Evolutionary conservation across 495 filamentous ascomycete species (phyloP).

Genomic region (Aspergillus homomorphus): DNA sequence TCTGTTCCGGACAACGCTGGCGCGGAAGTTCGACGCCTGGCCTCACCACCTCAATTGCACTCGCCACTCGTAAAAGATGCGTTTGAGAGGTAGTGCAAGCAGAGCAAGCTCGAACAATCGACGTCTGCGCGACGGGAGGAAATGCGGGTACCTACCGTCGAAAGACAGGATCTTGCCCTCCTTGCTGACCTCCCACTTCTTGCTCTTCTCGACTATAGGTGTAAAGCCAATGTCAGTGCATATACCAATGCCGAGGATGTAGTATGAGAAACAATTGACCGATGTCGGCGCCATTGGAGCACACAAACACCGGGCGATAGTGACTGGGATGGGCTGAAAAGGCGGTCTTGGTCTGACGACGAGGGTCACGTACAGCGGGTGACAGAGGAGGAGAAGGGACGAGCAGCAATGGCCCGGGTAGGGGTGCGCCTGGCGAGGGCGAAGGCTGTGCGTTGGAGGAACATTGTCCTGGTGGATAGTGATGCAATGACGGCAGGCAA

Average conservation of each 20-base stretch:
- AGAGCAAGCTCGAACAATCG: conserved; percentile 17
- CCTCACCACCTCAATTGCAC: conserved; percentile 8
- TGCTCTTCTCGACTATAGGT: conserved; percentile 34
- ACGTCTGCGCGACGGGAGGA: conserved; percentile 5
- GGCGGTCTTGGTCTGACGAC: conserved; percentile 23
- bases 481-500: conserved; percentile 22
- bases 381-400: conserved; percentile 49
- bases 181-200: conserved; percentile 38
- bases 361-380: conserved; percentile 44
- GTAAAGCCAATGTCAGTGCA: conserved; percentile 30
- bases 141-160: conserved; percentile 36
- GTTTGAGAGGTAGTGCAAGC: neutral
- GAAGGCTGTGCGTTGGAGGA: conserved; percentile 76
- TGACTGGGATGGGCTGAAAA: conserved; percentile 22
- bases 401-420: conserved; percentile 51
- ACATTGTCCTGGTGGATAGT: conserved; percentile 56
- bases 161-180: conserved; percentile 46
- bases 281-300: conserved; percentile 23
- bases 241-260: neutral
- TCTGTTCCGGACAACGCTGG: neutral
- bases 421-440: conserved; percentile 68
- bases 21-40: neutral
- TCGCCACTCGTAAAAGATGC: neutral
- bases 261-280: neutral
- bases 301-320: conserved; percentile 14